Evolutionary conservation across 441 rosid genomes (phyloP).

Genomic region (Omphalea diandra): DNA sequence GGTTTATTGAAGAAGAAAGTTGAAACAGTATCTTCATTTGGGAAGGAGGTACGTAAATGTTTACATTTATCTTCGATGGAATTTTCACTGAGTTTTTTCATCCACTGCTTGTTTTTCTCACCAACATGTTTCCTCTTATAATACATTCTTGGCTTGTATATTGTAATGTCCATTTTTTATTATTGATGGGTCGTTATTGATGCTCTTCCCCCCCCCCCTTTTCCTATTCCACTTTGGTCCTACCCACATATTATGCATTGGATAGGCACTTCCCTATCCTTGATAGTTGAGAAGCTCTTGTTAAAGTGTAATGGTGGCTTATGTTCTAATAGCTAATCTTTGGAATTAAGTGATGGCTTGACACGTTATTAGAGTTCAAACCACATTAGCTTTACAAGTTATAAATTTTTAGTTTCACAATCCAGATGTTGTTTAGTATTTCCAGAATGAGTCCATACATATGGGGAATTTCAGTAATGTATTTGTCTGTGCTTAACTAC

Average conservation of each 20-base stretch:
- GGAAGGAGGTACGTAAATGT: conserved; percentile 41
- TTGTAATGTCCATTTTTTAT: no score
- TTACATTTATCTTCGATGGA: neutral
- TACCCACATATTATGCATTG: neutral
- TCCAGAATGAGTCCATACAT: no score
- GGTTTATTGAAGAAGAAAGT: conserved; percentile 25
- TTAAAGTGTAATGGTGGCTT: neutral
- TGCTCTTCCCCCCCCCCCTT: no score
- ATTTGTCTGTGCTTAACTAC: no score
- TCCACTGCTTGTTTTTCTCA: no score
- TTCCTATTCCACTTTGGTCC: neutral
- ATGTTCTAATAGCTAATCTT: neutral
- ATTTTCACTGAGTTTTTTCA: neutral
- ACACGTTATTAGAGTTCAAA: no score
- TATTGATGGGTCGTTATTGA: no score
- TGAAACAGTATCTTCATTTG: conserved; percentile 29
- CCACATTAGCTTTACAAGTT: no score
- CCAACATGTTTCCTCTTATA: no score
- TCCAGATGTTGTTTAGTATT: no score
- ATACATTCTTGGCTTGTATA: neutral
- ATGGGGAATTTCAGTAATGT: no score
- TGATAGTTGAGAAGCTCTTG: neutral
- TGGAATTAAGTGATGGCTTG: neutral
- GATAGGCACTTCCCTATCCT: neutral
- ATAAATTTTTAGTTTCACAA: no score